phyloP scores from a whole-genome alignment of 2,329 filamentous ascomycete species.

The Rasamsonia emersonii region DNA sequence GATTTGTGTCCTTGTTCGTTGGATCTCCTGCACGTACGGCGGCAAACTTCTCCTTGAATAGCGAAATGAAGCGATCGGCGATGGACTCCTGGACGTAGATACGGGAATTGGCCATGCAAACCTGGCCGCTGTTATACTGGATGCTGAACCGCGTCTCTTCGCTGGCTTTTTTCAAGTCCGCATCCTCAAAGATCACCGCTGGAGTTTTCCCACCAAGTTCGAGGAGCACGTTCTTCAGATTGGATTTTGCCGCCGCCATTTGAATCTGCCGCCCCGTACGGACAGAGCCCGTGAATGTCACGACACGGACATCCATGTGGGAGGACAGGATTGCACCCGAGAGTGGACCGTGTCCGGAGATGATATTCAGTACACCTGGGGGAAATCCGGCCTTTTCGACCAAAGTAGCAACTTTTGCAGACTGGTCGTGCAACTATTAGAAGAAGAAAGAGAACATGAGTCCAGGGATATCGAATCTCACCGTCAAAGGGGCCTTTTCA shows the following conservation, averaged over 20 bases:
- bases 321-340: constrained; percentile 40
- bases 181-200: constrained; percentile 27
- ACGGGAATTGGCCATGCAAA: constrained; percentile 54
- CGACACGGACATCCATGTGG: constrained; percentile 54
- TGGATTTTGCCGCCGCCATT: constrained; percentile 24
- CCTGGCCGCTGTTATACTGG: constrained; percentile 48
- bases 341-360: constrained; percentile 56
- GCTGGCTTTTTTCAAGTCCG: constrained; percentile 39
- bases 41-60: constrained; percentile 66
- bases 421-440: constrained; percentile 12
- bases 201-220: constrained; percentile 30
- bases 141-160: constrained; percentile 41
- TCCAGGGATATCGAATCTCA: constrained; percentile 17
- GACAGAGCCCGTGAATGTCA: constrained; percentile 54
- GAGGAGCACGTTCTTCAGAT: constrained; percentile 26
- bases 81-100: constrained; percentile 78
- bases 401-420: constrained; percentile 27
- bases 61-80: constrained; percentile 71
- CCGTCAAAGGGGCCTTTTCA: constrained; percentile 54
- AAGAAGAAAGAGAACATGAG: not conserved
- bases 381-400: constrained; percentile 35
- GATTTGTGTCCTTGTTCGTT: constrained; percentile 66
- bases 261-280: constrained; percentile 48
- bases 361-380: constrained; percentile 40
- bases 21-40: constrained; percentile 72